These are phyloP conservation scores for Fusarium denticulatum DNA, from an alignment of 2,329 filamentous ascomycete genomes.

Conservation along the genomic window DNA sequence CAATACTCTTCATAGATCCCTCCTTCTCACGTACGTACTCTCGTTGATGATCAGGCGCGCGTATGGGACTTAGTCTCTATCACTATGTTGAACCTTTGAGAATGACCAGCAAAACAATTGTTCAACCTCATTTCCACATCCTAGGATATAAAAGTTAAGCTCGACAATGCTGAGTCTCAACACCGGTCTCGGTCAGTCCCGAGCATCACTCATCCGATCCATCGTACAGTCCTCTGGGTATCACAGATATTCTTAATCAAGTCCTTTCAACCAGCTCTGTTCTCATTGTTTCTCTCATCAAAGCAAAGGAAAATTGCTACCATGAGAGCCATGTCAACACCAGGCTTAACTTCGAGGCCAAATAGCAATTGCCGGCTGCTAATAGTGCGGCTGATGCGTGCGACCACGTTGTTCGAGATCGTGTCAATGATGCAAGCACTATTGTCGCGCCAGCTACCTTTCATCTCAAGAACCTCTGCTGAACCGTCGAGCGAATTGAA, in stretches of 20 bases:
- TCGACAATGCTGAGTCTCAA: background rate
- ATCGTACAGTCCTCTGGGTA: background rate
- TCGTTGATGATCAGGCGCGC: background rate
- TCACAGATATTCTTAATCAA: background rate
- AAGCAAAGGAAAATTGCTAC: constrained; percentile 74
- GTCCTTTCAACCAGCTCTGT: background rate
- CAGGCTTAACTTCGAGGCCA: constrained; percentile 69
- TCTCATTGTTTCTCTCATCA: constrained; percentile 60
- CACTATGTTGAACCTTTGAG: background rate
- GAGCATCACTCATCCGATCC: background rate
- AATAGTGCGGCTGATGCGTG: constrained; percentile 67
- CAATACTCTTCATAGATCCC: background rate
- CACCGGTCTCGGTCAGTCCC: background rate
- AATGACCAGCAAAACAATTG: background rate
- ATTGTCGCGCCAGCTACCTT: constrained; percentile 69
- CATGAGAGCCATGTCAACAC: constrained; percentile 72
- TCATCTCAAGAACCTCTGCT: constrained; percentile 62
- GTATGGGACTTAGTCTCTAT: background rate
- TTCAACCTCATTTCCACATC: background rate
- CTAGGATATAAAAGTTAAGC: background rate
- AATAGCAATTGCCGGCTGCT: constrained; percentile 67
- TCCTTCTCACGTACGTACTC: background rate
- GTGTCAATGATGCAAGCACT: constrained; percentile 67
- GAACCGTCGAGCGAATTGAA: constrained; percentile 63
- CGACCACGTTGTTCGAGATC: constrained; percentile 61